These are phyloP conservation scores for Aureobasidium sp. DNA, from an alignment of 2,329 filamentous ascomycete genomes.

Conservation along the genomic window DNA sequence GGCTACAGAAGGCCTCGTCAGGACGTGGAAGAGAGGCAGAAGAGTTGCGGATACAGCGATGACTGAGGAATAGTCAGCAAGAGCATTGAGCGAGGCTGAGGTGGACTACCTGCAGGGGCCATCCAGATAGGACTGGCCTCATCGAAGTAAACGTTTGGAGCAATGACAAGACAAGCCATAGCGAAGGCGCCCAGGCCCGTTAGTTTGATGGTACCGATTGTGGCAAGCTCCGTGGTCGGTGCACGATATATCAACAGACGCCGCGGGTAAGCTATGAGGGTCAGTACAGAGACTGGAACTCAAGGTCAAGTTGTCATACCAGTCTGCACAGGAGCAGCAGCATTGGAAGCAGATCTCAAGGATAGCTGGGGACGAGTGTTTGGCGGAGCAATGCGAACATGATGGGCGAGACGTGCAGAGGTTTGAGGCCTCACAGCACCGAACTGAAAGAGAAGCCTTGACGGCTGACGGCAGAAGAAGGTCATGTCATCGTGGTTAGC, in stretches of 20 bases:
- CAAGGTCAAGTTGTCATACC: background rate
- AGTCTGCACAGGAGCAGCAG: background rate
- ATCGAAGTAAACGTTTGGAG: conserved; percentile 48
- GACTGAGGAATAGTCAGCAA: conserved; percentile 35
- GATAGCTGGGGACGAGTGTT: background rate
- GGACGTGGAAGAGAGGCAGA: conserved; percentile 56
- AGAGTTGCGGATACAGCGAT: conserved; percentile 57
- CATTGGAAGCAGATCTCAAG: background rate
- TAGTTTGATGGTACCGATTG: conserved; percentile 64
- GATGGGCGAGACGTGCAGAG: background rate
- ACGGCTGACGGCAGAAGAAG: conserved; percentile 2
- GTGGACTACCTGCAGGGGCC: conserved; percentile 33
- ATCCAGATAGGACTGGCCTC: conserved; percentile 39
- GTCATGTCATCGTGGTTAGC: conserved; percentile 3
- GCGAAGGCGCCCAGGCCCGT: conserved; percentile 62
- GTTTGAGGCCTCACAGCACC: background rate
- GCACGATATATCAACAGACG: conserved; percentile 67
- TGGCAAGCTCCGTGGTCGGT: conserved; percentile 59
- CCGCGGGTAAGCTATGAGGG: conserved; percentile 40
- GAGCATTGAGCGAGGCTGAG: background rate
- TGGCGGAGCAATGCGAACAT: background rate
- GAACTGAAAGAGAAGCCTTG: background rate
- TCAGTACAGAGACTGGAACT: background rate
- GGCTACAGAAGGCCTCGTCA: conserved; percentile 63
- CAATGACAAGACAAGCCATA: conserved; percentile 58